These are phyloP conservation scores for Orychophragmus violaceus DNA, from an alignment of 345 rosid genomes.

Conservation along the genomic window DNA sequence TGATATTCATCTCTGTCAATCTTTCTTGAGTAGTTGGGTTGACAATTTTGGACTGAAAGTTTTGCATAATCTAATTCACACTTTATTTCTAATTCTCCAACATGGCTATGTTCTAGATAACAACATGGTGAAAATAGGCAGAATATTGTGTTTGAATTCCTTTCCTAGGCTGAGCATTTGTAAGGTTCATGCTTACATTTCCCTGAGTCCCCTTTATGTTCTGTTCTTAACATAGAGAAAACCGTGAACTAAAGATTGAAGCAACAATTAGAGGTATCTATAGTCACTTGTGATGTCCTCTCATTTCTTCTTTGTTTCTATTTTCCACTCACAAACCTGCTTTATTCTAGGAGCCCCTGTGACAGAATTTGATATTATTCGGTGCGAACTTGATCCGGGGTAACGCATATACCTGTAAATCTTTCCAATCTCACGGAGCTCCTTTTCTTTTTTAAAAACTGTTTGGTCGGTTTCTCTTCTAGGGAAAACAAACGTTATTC, in stretches of 20 bases:
- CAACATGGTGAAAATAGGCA: background rate
- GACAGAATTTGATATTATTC: too few species aligned
- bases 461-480: background rate
- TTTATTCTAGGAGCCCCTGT: too few species aligned
- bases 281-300: background rate
- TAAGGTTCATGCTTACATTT: background rate
- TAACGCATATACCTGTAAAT: slow-evolving; percentile 24
- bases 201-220: background rate
- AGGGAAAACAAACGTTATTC: background rate
- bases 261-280: too few species aligned
- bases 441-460: background rate
- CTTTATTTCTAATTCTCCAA: background rate
- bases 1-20: background rate
- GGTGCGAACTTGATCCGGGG: slow-evolving; percentile 9
- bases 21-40: too few species aligned
- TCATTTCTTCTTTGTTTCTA: background rate
- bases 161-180: background rate
- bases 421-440: background rate
- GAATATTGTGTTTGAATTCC: background rate
- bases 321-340: background rate
- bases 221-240: slow-evolving; percentile 47
- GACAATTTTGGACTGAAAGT: too few species aligned
- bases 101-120: background rate
- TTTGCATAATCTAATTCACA: too few species aligned
- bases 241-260: slow-evolving; percentile 37